Conservation (phyloP, 257 asterid species). For the Gynochthodes officinalis region DNA sequence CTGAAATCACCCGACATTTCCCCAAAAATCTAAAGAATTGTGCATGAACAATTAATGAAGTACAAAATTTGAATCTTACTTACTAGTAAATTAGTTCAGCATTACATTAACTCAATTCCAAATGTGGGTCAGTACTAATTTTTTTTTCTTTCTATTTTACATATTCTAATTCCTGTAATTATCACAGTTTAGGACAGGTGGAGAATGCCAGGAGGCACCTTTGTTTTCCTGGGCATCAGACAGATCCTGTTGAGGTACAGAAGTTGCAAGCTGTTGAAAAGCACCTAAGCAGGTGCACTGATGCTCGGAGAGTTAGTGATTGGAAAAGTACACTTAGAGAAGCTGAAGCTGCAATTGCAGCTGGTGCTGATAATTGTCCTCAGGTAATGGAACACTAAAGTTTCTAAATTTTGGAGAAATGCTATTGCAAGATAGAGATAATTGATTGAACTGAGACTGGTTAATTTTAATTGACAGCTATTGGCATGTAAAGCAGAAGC, state of each 20-base stretch:
- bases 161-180: conserved; percentile 26
- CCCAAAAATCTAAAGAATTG: not conserved
- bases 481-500: conserved; percentile 88
- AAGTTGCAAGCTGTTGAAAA: conserved; percentile 65
- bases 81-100: not conserved
- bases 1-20: not conserved
- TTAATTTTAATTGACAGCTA: conserved; percentile 59
- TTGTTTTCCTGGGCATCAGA: conserved; percentile 34
- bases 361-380: conserved; percentile 75
- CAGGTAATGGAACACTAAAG: conserved; percentile 44
- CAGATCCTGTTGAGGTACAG: conserved; percentile 38
- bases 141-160: conserved; percentile 7
- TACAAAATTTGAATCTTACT: not conserved
- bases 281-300: conserved; percentile 57
- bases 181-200: conserved; percentile 51
- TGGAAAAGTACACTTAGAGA: conserved; percentile 62
- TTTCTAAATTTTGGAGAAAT: not conserved
- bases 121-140: not conserved
- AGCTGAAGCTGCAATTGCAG: conserved; percentile 61
- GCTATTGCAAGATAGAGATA: not conserved
- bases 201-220: conserved; percentile 46
- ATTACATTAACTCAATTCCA: not conserved
- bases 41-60: too few species aligned
- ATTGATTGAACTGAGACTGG: conserved; percentile 22
- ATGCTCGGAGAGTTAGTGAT: conserved; percentile 57